Base-by-base conservation (phyloP, 2,329 filamentous ascomycete species). In the Phialocephala subalpina region DNA sequence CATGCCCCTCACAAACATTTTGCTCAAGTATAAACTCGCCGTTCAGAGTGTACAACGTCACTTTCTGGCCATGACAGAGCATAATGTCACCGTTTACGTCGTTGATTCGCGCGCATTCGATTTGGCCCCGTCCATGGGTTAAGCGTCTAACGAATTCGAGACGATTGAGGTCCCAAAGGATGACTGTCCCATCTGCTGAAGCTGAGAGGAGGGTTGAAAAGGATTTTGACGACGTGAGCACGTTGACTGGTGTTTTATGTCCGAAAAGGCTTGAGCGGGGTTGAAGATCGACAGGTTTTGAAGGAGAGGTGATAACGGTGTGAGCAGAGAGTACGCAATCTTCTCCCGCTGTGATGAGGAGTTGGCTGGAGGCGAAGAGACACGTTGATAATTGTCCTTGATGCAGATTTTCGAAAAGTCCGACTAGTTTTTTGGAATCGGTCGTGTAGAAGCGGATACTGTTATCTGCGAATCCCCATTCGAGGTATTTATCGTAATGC, bases 381-480 rank as follows among this genome's bases (percentile, higher is more conserved):
- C 93, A 90, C 63, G 89, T 90, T 0, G 94, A 95, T 33, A 99
- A 86, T 76, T 97, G 94, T 4, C 94, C 94, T 64, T 95, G 90
- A 76, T 99, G 96, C 1, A 97, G 83, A 75, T 98, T 97, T 78
- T 99, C 96, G 75, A 95, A 97, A 20, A 97, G 85, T 0, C 95
- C 95, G 40, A 97, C 88, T 25, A 92, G 83, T 82, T 93, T 94
- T 75, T 92, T 90, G 65, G 88, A 92, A 71, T 97, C 93, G 57
- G 91, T 89, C 63, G 91, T 88, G 80, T 93, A 97, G 82, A 99
- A 98, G 3, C 96, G 91, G 33, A 99, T 87, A 71, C 93, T 97
- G 72, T 92, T 93, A 78, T 99, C 96, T 0, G 93, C 92, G 73
- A 97, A 98, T 1, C 95, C 95, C 95, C 95, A 98, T 80, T 97